Base-by-base conservation (phyloP, 371 early-diverging fungal genomes). In the Rhizopus arrhizus region DNA sequence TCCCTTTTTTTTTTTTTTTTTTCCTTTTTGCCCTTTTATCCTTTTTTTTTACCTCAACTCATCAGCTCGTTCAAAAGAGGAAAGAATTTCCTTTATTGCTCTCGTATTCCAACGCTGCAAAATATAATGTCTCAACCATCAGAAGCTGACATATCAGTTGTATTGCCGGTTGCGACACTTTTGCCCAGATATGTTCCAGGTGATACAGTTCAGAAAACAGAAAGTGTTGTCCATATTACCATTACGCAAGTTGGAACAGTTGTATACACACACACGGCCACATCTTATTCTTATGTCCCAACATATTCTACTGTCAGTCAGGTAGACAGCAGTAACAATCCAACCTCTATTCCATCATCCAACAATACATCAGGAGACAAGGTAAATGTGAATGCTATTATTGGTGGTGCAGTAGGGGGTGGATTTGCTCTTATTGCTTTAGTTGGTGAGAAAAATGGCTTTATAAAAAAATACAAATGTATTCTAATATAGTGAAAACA, bases 201-300 rank as follows among this genome's bases (percentile, higher is more conserved):
- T 11, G 36, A 36, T 36, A 36, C 36, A 11, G 11, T 11, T 11
- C 54, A 46, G 42, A 29, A 22, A 12, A 34, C 41, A 50, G 51
- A 58, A 38, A 60, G 56, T 12, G 56, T 66, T 11, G 67, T 66
- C 49, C 62, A 66, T 46, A 47, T 66, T 8, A 66, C 62, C 5
- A 28, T 66, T 10, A 66, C 67, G 28, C 62, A 58, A 36, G 36
- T 59, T 33, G 67, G 62, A 22, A 66, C 62, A 48, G 56, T 59
- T 45, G 41, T 66, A 15, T 66, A 66, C 62, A 66, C 67, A 49
- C 59, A 66, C 22, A 66, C 67, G 31, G 62, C 58, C 32, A 66
- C 62, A n/a, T 66, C 67, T 10, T 66, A 66, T 47, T 66, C 67
- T 8, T 66, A 62, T 45, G 40, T 66, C 10, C 51, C 62, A 22